Base-by-base conservation (phyloP, 257 asterid species). In the Nicotiana sylvestris region DNA sequence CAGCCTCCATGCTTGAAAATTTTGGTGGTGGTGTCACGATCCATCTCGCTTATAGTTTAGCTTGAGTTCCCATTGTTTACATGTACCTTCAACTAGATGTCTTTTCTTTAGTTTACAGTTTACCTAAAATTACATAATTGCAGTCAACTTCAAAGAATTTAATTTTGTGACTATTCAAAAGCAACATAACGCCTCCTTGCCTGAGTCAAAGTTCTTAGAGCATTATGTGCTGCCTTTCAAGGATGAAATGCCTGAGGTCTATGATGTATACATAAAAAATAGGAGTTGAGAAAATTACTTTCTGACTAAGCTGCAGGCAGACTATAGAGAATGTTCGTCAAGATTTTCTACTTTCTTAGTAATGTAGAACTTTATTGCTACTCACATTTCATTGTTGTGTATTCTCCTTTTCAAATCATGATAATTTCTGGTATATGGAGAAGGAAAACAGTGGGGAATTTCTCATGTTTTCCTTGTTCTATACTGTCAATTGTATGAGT, bases 211-310 rank as follows among this genome's bases (percentile, higher is more conserved):
- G 64, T 83, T 83, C 66, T 17, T 64, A 18, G 27, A 33, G 32
- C 4, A 25, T 9, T 76, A 21, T 64, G 33, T 77, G 57, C 17
- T 77, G 21, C 77, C 82, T 2, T 76, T 76, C 56, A 64, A 77
- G 67, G 46, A 83, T 76, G 77, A 61, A 6, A 30, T 76, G 49
- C 85, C 82, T 76, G 57, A 55, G 65, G 39, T 83, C 46, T 55
- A 43, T 43, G 77, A 82, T n/a, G 5, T 15, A 13, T 62, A 74
- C 43, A 43, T 61, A 4, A 60, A 46, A 13, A 17, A 43, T 16
- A 68, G 30, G 53, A 57, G 43, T 55, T 55, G n/a, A 55, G 37
- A 35, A 35, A 35, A 35, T 35, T 35, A 35, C 37, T 35, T 35
- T 35, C 37, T 35, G 37, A 35, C 37, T 35, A 2, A 35, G 37